Base-by-base conservation (phyloP, 2,329 filamentous ascomycete genomes). In the Scytalidium sp. region DNA sequence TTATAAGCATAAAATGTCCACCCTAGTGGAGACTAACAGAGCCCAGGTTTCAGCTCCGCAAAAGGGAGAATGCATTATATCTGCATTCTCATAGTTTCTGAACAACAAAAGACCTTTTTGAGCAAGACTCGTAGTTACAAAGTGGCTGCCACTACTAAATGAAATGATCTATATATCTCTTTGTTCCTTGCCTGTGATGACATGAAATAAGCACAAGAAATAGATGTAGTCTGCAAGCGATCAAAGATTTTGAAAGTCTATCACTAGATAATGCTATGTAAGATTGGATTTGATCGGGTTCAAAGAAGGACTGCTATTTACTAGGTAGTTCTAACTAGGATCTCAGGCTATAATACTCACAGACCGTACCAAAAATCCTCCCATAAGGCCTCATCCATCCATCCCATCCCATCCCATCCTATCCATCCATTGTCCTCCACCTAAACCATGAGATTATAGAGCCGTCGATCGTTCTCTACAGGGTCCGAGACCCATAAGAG, bases 271-370 rank as follows among this genome's bases (percentile, higher is more conserved):
- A 36, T n/a, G n/a, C 32, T 36, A 36, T 36, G 7, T n/a, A n/a
- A 15, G 32, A n/a, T 10, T n/a, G 15, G 32, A 36, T 36, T 36
- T 15, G 21, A 41, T 27, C 36, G 55, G 56, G 56, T 50, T 44
- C 47, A 61, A 64, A 55, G 58, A 61, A 49, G 56, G 61, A 62
- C 60, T 63, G 56, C 54, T 64, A 64, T 65, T 65, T 62, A 41
- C 32, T 36, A 36, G 32, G 32, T 36, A 47, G 61, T 58, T 65
- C 61, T 65, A 65, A 61, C 57, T 64, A 65, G 58, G 60, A 60
- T 55, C 49, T 56, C 49, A 58, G 55, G 54, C 47, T 52, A 56
- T 44, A 56, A 22, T n/a, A 15, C 19, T 42, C 27, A 4, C 15
- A 36, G 17, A 36, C 32, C 32, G 15, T 36, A 7, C 32, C 32